Evolutionary conservation across 257 asterid genomes (phyloP), one percentile per base, ranked within the genome.

Genomic region (Gentiana straminea): DNA sequence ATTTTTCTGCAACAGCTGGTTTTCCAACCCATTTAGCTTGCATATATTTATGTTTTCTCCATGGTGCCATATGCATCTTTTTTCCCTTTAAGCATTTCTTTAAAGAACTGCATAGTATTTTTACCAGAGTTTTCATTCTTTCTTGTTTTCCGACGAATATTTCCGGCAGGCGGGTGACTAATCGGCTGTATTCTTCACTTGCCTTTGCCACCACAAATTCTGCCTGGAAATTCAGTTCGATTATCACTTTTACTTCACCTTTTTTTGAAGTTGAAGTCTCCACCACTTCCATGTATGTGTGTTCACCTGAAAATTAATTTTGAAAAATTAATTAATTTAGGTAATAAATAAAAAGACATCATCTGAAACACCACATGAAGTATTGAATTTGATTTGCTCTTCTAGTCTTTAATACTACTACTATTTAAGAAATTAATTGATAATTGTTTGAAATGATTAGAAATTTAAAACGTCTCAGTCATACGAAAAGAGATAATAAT

Each of bases 1-100:
- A 7, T 11, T 38, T 47, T 8, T 32, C 55, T 49, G 13, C 33
- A 41, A 35, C 60, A 43, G 69, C 62, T 46, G 77, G 73, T 52
- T 54, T 58, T n/a, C 73, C 75, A 12, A 59, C 59, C 75, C 80
- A 78, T 55, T 78, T 78, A 4, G 81, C 76, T 54, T 66, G 73
- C 81, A 74, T 78, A 55, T 71, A 75, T 7, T 67, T 64, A 1
- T 78, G 74, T 63, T 75, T 78, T 51, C 84, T 66, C 81, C 84
- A 78, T 4, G 79, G 77, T 2, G 76, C 81, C 65, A 74, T 63
- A 38, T 78, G 79, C 81, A 68, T 75, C 37, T 75, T 68, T 3
- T 55, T 68, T 33, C 64, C 78, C 64, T 66, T 59, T 73, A 74
- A 65, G 57, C 78, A 71, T 33, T 58, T 68, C 68, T 74, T 75